Base-by-base conservation (phyloP, 1,284 basidiomycete genomes). In the Dichomitus squalens region DNA sequence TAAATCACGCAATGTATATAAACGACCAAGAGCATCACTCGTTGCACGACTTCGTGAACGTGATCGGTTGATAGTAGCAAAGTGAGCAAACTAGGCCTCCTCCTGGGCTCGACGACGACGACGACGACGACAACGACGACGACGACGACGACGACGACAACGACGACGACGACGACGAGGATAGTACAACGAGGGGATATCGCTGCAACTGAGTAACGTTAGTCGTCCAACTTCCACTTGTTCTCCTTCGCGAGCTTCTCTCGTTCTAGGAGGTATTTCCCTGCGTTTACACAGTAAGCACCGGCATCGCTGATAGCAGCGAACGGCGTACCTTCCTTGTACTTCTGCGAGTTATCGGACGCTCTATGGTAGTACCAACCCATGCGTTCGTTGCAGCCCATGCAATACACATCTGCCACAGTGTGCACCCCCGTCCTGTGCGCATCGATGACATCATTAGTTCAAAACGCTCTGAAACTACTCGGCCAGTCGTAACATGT, bases 321-420 rank as follows among this genome's bases (percentile, higher is more conserved):
- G 34, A 14, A 29, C 4, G 20, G 64, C 77, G 47, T 50, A 85
- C 92, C 89, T 83, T 95, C 93, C 71, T 95, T 95, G 69, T 95
- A 95, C 69, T 89, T 92, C 82, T 95, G 93, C 7, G 84, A 80
- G 29, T 78, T 75, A 64, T 95, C 90, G 1, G 85, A 82, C 7
- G 93, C 92, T 66, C 88, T 90, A 68, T 92, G 82, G 64, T 95
- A 95, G 66, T 80, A 92, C 92, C 92, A 95, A 0, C 93, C 93
- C 3, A 95, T 64, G 21, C 88, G 82, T 16, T 87, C 87, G 57
- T 86, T 85, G 72, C 92, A 95, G 0, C 89, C 90, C 35, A 88
- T 60, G 68, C 92, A 94, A 68, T 80, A 88, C 0, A 88, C 82
- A 66, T 94, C 92, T 12, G 88, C 87, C 7, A 93, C 92, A 0